Base-by-base conservation (phyloP, 192 early-diverging fungal species). In the Backusella sp. region DNA sequence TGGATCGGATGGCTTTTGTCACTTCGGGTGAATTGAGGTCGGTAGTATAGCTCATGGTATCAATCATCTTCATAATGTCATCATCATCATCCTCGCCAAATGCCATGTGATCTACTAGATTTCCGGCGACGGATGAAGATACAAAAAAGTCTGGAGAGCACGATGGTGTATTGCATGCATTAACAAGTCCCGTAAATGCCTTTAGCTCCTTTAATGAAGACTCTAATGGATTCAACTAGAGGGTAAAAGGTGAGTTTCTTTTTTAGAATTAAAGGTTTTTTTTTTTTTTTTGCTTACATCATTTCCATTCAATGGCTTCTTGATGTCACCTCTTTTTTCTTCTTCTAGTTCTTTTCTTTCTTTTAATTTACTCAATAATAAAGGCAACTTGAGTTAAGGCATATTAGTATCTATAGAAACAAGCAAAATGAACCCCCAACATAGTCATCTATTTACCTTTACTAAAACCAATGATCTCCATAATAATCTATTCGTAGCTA, bases 401-500 rank as follows among this genome's bases (percentile, higher is more conserved):
- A 49, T 49, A 32, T 66, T 23, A 66, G 0, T 12, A 66, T 44
- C 1, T 14, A 15, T 4, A 66, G 1, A 34, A 7, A 32, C 0
- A 65, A 11, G 7, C 4, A 65, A 17, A 52, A 74, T n/a, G 21
- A 52, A 35, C 14, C 23, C 12, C 12, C 15, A n/a, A 26, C 6
- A 69, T 35, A 15, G 7, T 28, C 26, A 53, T 19, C 8, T 7
- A 26, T 62, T 66, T 77, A 81, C 80, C 76, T 82, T 83, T 28
- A 83, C 75, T 23, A 83, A 56, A 2, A 83, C 77, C 28, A 83
- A 26, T 42, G 26, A 66, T 56, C 70, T 78, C 82, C 82, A 83
- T 36, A 83, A 37, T 52, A 79, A 37, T 37, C 75, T 66, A 46
- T 79, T 76, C 15, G 71, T 77, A 23, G 73, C 76, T 0, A 74